Evolutionary conservation across 1,284 basidiomycete genomes (phyloP).

Genomic region (Malassezia obtusa): DNA sequence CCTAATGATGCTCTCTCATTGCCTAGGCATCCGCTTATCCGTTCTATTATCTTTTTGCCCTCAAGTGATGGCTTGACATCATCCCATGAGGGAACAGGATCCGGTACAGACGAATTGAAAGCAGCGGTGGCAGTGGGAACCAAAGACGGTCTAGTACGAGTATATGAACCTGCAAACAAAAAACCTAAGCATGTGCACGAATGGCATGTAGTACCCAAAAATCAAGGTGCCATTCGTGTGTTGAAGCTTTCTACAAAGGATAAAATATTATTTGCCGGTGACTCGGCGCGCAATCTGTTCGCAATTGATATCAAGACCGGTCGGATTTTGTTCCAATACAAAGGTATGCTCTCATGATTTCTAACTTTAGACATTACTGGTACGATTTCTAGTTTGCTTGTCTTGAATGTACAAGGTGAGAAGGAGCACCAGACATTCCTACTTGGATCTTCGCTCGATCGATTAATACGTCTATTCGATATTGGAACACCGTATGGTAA

Average conservation of each 20-base stretch:
- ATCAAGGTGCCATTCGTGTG: conserved; percentile 13
- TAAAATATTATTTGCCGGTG: conserved; percentile 1
- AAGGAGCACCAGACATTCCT: background rate
- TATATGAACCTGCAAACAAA: conserved; percentile 9
- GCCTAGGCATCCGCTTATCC: conserved; percentile 9
- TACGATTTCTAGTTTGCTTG: conserved; percentile 3
- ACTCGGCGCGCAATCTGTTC: conserved; percentile 10
- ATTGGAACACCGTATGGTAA: background rate
- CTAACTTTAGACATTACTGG: conserved; percentile 12
- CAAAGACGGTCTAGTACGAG: conserved; percentile 15
- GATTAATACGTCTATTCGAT: conserved; percentile 11
- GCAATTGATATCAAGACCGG: conserved; percentile 5
- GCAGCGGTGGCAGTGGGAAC: conserved; percentile 10
- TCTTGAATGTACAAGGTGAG: background rate
- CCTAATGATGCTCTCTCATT: conserved; percentile 15
- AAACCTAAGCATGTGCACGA: conserved; percentile 6
- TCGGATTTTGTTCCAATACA: conserved; percentile 13
- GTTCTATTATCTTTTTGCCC: conserved; percentile 5
- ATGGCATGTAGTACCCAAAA: conserved; percentile 11
- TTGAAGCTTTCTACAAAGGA: background rate
- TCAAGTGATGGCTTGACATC: no score
- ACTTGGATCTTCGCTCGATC: conserved; percentile 7
- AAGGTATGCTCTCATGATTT: background rate
- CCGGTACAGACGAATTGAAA: background rate
- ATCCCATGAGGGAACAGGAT: no score